Base-by-base conservation (phyloP, 331 rosid genomes). In the Quercus phellos region DNA sequence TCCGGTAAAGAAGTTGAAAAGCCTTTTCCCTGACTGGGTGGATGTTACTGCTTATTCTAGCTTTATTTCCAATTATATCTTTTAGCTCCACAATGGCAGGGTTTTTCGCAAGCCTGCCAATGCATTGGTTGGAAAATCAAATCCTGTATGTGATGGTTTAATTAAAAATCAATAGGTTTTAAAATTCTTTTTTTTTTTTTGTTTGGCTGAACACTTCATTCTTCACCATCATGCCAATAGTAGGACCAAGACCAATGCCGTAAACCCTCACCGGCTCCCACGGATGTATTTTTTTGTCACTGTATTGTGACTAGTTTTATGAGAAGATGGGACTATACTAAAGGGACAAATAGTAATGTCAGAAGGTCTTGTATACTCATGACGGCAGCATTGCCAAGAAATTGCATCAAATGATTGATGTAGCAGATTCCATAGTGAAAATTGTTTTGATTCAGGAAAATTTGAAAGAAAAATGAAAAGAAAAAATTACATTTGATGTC, bases 1-100 rank as follows among this genome's bases (percentile, higher is more conserved):
- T 63, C 84, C 88, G 71, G 87, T 88, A 55, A 90, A 87, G 89
- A 89, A 83, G 86, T 81, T 94, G 86, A 91, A 87, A 83, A 76
- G 88, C 72, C 91, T 93, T 72, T 88, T 95, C 80, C 99, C 99
- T 0, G 85, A 85, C 24, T 92, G 99, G 99, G 90, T 93, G n/a
- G 99, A 95, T 80, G 91, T 91, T 4, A 13, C 22, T 82, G 86
- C 97, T 5, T 86, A 91, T 73, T 91, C 98, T 74, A 85, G 90
- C 82, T 95, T 92, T 82, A 55, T 92, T 81, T 95, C 98, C 34
- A 84, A 80, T 73, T 95, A 91, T 73, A 66, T 77, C 68, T 84
- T 90, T 68, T 92, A 85, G 70, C 27, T 56, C 58, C 26, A 66
- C 51, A 34, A 2, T 3, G 51, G 16, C 69, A 63, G 43, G 38